Evolutionary conservation across 208 protist species (phyloP), one percentile per base, ranked within the genome.

Genomic region (Trypanosoma cruzi): DNA sequence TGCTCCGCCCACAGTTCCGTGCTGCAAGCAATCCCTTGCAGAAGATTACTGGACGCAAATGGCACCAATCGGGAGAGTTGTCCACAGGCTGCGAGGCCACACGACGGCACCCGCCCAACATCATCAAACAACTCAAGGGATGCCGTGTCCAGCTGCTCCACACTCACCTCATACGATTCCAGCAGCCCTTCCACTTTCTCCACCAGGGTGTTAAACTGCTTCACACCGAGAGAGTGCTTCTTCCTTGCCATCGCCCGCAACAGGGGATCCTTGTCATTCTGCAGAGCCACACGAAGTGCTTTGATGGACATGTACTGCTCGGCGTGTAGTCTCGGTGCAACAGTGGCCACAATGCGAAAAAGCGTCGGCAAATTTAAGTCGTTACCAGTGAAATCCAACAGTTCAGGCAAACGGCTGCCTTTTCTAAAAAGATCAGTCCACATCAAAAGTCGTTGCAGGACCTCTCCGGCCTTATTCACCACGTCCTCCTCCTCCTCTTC

Each of bases 251-350:
- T 59, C 48, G 90, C 90, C 3, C 50, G 52, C 24, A 78, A 61
- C 3, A 92, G 42, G 8, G 65, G 71, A 61, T 77, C 66, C 18
- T 34, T 57, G 4, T 42, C 58, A 11, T 69, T 68, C 4, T 71
- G 57, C 55, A 92, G 65, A 7, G 71, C 79, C 11, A 89, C 64
- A 7, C 91, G 91, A 56, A 96, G 75, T 2, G 79, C 91, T 58
- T 86, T 88, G 20, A 93, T 79, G 7, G 88, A 93, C 37, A 94
- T 66, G 64, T 85, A 92, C 42, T 93, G 79, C 77, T 96, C 88
- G 1, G 81, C 72, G 57, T 81, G 84, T n/a, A 94, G 56, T 20
- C 63, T 60, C 10, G 91, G 88, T 1, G 86, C 72, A 10, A 96
- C 63, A n/a, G 81, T 81, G 20, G 78, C 81, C 5, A 79, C 73